Base-by-base conservation (phyloP, 352 stramenopile species). In the Globisporangium yorkense region DNA sequence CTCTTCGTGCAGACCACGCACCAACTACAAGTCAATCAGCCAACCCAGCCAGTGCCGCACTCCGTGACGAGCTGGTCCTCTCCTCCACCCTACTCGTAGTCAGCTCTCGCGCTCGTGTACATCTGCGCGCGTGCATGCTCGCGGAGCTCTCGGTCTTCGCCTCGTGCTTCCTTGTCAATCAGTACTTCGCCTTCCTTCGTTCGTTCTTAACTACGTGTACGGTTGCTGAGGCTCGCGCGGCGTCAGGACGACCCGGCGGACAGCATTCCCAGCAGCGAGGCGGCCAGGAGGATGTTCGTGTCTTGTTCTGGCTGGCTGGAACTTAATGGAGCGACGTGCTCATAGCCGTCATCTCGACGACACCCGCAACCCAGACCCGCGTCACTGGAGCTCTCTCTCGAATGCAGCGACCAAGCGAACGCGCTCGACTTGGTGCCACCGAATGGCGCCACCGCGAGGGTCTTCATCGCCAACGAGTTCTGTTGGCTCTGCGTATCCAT, bases 261-360 rank as follows among this genome's bases (percentile, higher is more conserved):
- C 29, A 65, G 46, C 57, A 68, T 65, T 20, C 39, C 57, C 16
- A 68, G 45, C 16, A 68, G 33, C 31, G 62, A 68, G 6, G 57
- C 51, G 1, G 62, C 62, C 37, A 58, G 47, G 27, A 40, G 21
- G 16, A 65, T 15, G 40, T 57, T 61, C 40, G 51, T 57, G 31
- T 48, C 44, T 37, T 68, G 62, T 10, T 65, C 50, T 13, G 56
- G 39, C 7, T 55, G 54, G 18, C 15, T 33, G 2, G 35, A 9
- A 4, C 18, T 8, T 8, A 41, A 3, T 10, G 29, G n/a, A 12
- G 41, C 56, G 1, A 29, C 40, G 44, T 59, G 60, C 16, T 7
- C 18, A 21, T 56, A 64, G 39, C 55, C 51, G 3, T 47, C 45
- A 3, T 65, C 37, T 6, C 12, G 8, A 18, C 12, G 8, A 18